phyloP scores from a whole-genome alignment of 164 flowering plant genomes.

The Stephania japonica region DNA sequence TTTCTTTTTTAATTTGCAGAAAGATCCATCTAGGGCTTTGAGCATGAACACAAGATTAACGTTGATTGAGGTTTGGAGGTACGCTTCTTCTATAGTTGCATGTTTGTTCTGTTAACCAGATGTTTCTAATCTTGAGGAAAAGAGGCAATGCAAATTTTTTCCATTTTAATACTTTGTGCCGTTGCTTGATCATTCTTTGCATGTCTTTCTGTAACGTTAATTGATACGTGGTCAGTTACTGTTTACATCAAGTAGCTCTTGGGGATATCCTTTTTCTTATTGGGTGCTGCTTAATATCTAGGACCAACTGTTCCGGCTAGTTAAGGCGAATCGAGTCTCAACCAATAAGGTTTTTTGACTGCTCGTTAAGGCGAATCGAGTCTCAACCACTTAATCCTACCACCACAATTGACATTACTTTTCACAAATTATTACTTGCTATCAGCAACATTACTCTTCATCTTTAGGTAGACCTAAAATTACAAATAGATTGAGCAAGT shows the following conservation, averaged over 20 bases:
- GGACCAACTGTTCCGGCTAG: no score
- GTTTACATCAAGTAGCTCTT: background rate
- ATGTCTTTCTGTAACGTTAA: background rate
- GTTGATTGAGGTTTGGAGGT: conserved; percentile 81
- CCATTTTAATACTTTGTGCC: background rate
- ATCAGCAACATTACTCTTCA: no score
- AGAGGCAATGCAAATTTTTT: background rate
- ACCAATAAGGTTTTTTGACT: no score
- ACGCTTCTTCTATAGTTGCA: conserved; percentile 7
- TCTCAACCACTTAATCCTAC: no score
- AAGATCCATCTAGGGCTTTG: conserved; percentile 64
- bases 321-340: no score
- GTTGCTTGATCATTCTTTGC: background rate
- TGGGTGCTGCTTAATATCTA: no score
- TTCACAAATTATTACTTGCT: no score
- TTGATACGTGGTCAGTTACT: background rate
- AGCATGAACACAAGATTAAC: conserved; percentile 77
- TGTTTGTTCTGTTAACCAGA: background rate
- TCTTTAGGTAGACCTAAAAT: no score
- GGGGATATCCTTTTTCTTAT: background rate
- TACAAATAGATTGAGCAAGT: no score
- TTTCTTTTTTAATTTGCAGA: conserved; percentile 41
- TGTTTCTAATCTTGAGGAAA: background rate
- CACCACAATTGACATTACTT: no score
- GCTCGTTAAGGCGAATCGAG: no score